Evolutionary conservation across 495 filamentous ascomycete genomes (phyloP), one percentile per base, ranked within the genome.

Genomic region (Venustampulla echinocandica): DNA sequence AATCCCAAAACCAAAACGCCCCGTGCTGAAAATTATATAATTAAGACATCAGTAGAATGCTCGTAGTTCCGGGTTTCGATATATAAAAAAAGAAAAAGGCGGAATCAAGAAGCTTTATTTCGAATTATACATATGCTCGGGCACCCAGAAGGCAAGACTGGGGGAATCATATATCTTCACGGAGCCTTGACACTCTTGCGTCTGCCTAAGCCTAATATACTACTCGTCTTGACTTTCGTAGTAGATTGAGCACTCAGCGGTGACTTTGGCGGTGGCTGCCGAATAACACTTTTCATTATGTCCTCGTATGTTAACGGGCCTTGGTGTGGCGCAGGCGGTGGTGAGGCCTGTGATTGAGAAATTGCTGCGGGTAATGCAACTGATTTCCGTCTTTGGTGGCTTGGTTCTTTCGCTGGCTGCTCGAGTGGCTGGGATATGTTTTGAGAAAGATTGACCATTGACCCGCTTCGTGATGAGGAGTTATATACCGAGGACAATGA

Each of bases 241-340:
- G 35, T 6, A 30, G 27, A 30, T 30, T 30, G 27, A 6, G 10
- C 6, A 6, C 35, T 38, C 17, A 11, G 35, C 15, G 17, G 24
- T 27, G 40, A 6, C 41, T 44, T 19, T 7, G 41, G 30, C 4
- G 18, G 7, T 45, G 7, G 14, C 21, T 7, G 18, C 20, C 23
- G 10, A 38, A 18, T 45, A 0, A 23, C 46, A 18, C 3, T 23
- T 14, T 36, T 41, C 40, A 49, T 53, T 15, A 53, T 50, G 25
- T 57, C 49, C 15, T 53, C 43, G 33, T 54, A 57, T 10, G 19
- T 18, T 9, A 38, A 10, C 4, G 48, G 22, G 17, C 41, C 32
- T 19, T 44, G 21, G 10, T 40, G 30, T 7, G 18, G 15, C 11
- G 39, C 22, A 14, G 5, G 10, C 22, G 40, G 42, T 30, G 7